Percentiles rank a stretch among this genome's conserved stretches.
Evolutionary conservation across 352 stramenopile genomes (phyloP).

Genomic region (Blastocystis sp.): DNA sequence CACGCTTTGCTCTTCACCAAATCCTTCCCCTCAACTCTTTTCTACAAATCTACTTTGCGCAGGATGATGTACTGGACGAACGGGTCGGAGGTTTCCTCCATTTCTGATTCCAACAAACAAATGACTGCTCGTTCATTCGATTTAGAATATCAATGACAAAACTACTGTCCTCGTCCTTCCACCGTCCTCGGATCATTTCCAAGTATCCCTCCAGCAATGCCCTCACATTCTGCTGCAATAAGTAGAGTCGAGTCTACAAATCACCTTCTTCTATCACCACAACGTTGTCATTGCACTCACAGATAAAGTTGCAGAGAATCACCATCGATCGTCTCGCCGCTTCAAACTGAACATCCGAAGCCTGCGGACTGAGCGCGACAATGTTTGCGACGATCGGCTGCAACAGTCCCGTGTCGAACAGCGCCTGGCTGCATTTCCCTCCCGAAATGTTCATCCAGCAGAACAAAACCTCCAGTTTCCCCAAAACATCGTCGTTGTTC

Average conservation of each 20-base stretch:
- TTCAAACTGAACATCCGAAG: neutral
- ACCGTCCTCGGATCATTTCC: neutral
- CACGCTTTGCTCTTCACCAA: conserved; percentile 37
- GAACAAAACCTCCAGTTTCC: conserved; percentile 32
- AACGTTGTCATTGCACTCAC: conserved; percentile 6
- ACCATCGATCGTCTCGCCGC: conserved; percentile 45
- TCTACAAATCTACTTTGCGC: neutral
- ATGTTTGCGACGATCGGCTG: neutral
- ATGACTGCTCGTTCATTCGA: conserved; percentile 9
- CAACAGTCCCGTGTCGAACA: conserved; percentile 12
- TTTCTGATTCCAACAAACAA: neutral
- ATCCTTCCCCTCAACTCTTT: neutral
- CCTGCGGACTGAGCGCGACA: neutral
- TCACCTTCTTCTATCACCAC: neutral
- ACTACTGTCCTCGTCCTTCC: conserved; percentile 11
- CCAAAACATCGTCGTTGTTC: neutral
- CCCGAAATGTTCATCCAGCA: conserved; percentile 45
- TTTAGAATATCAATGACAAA: conserved; percentile 26
- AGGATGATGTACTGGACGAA: conserved; percentile 52
- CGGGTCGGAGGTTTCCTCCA: neutral
- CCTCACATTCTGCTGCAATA: neutral
- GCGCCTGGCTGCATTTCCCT: conserved; percentile 7
- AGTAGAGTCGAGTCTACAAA: neutral
- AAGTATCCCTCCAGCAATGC: conserved; percentile 15
- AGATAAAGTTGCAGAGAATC: conserved; percentile 52